Evolutionary conservation across 192 early-diverging fungal species (phyloP).

Genomic region (Backusella tuberculispora): DNA sequence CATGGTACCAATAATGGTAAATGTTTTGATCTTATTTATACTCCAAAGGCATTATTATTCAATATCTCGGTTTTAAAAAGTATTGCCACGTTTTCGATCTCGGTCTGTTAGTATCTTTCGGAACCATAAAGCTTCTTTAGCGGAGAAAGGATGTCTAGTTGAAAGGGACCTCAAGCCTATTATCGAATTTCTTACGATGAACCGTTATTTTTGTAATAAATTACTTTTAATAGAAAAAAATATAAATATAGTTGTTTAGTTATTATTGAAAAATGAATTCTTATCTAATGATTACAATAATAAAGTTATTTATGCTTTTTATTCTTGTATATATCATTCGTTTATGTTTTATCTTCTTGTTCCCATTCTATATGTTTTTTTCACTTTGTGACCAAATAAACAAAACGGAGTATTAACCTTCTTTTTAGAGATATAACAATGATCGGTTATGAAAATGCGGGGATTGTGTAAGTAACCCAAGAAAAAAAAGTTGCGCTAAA

Average conservation of each 20-base stretch:
- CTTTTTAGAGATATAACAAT: background rate
- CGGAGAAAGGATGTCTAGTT: background rate
- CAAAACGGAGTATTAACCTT: background rate
- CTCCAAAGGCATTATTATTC: background rate
- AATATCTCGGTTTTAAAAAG: background rate
- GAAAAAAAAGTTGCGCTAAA: background rate
- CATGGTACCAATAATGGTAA: background rate
- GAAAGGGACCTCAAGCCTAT: background rate
- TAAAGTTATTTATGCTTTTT: background rate
- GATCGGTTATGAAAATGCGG: conserved; percentile 16
- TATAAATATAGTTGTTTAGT: too few relatives aligned
- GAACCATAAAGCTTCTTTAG: background rate
- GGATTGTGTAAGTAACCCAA: conserved; percentile 1
- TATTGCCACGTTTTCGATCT: background rate
- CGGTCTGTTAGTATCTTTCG: background rate
- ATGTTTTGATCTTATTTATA: background rate
- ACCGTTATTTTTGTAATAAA: too few relatives aligned
- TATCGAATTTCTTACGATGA: background rate
- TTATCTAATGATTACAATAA: background rate
- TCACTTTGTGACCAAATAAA: background rate
- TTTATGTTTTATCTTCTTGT: background rate
- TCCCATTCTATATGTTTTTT: conserved; percentile 4
- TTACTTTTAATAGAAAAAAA: too few relatives aligned
- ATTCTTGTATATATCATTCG: background rate
- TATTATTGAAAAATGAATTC: too few relatives aligned